phyloP scores from a whole-genome alignment of 2,329 filamentous ascomycete species.

The Alternaria consortialis region DNA sequence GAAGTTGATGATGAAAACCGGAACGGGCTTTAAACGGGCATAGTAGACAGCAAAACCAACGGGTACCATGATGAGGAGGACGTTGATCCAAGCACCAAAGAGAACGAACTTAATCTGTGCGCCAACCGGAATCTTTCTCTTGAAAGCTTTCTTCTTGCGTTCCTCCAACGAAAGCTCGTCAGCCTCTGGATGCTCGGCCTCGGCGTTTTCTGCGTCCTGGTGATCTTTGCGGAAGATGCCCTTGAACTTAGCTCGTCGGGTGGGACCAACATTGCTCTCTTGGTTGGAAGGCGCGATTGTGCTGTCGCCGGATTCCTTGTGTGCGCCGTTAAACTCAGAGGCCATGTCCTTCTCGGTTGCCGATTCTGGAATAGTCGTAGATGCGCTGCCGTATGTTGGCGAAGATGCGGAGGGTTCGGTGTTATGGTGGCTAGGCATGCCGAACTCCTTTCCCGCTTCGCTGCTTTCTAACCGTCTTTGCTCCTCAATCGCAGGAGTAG shows the following conservation, averaged over 20 bases:
- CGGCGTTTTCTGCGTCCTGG: constrained; percentile 25
- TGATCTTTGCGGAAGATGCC: constrained; percentile 41
- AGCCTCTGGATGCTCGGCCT: constrained; percentile 28
- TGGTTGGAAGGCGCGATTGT: constrained; percentile 28
- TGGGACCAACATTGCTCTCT: constrained; percentile 24
- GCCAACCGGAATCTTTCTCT: constrained; percentile 48
- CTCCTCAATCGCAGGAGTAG: constrained; percentile 35
- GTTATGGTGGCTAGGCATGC: constrained; percentile 37
- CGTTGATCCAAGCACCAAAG: constrained; percentile 86
- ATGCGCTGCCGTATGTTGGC: constrained; percentile 26
- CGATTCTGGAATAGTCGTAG: constrained; percentile 15
- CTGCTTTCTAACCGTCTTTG: constrained; percentile 34
- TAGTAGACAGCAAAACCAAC: constrained; percentile 78
- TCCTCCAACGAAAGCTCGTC: constrained; percentile 43
- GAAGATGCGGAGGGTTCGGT: constrained; percentile 39
- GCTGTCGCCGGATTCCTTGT: constrained; percentile 34
- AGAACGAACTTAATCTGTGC: constrained; percentile 75
- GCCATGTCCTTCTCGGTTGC: constrained; percentile 18
- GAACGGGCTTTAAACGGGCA: constrained; percentile 50
- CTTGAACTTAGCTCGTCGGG: constrained; percentile 44
- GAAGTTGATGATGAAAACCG: constrained; percentile 87
- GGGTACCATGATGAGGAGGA: constrained; percentile 80
- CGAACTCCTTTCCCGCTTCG: constrained; percentile 43
- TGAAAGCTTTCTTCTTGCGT: constrained; percentile 41
- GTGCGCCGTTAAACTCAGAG: constrained; percentile 19